Evolutionary conservation across 495 filamentous ascomycete species (phyloP), one percentile per base, ranked within the genome.

Genomic region (Penicillium goetzii): DNA sequence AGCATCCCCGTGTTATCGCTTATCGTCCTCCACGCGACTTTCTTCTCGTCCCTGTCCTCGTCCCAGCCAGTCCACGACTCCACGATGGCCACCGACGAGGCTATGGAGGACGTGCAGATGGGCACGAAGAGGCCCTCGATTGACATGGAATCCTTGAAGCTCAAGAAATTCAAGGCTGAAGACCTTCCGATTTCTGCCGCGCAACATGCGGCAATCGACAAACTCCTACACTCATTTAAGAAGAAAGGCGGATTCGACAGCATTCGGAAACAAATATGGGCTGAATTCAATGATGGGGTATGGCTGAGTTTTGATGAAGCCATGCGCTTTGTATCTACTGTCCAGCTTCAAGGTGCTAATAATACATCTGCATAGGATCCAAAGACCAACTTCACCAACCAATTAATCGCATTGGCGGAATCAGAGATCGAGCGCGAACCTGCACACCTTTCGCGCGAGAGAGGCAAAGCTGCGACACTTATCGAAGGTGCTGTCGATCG

Each of bases 231-330:
- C 75, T 86, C 86, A 7, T 93, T 93, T 74, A 95, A 95, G 76
- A 96, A 96, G 78, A 93, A 93, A 74, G 93, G 93, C 25, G 89
- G 89, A 41, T 96, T 93, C 67, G 93, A 97, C 73, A 80, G 77
- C n/a, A 82, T 94, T 62, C 86, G 93, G 55, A 95, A 95, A 72
- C 82, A 88, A 56, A 81, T 92, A 4, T 94, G 90, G 87, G 86
- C 89, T 40, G 86, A 93, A 60, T 92, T 95, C 62, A 87, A 90
- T 64, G 84, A 88, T 33, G 88, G 86, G 59, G 91, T 93, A 85
- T 69, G 87, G 73, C 34, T 32, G 34, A 28, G 7, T 9, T 14
- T 23, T 9, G 28, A 19, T 2, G 19, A 21, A 36, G 15, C 26
- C 47, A 60, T 62, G 59, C 28, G 60, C 19, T 25, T 28, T 23